A percentile compares a stretch with the other conserved stretches of the same genome.
Conservation (phyloP, 345 rosid genomes). For the Leavenworthia alabamica region DNA sequence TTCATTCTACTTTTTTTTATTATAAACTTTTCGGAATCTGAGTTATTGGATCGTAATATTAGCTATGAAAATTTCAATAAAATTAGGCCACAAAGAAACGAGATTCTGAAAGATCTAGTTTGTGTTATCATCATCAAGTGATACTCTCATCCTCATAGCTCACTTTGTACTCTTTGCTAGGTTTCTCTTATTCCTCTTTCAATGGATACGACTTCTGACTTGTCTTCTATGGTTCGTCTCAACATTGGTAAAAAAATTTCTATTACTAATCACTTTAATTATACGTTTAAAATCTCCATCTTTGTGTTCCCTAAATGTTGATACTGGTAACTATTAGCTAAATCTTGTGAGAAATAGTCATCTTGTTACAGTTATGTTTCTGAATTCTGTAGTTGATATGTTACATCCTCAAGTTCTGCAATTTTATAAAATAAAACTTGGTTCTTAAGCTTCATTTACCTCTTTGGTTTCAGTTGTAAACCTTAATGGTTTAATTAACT, state of each 20-base stretch:
- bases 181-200: neutral
- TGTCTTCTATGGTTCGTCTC: conserved; percentile 61
- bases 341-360: neutral
- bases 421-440: neutral
- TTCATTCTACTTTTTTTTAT: neutral
- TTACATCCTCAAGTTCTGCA: neutral
- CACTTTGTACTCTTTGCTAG: neutral
- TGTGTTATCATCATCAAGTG: neutral
- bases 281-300: neutral
- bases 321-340: neutral
- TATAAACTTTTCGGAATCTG: neutral
- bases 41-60: neutral
- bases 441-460: too few species aligned
- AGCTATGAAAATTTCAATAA: neutral
- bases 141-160: neutral
- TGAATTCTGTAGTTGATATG: neutral
- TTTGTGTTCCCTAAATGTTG: neutral
- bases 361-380: neutral
- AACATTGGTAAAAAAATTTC: conserved; percentile 60
- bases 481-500: neutral
- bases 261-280: neutral
- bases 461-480: neutral
- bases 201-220: conserved; percentile 34
- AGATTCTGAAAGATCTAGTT: neutral
- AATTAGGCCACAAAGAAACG: neutral